Conservation (phyloP, 495 filamentous ascomycete species). For the Hyaloscypha bicolor region DNA sequence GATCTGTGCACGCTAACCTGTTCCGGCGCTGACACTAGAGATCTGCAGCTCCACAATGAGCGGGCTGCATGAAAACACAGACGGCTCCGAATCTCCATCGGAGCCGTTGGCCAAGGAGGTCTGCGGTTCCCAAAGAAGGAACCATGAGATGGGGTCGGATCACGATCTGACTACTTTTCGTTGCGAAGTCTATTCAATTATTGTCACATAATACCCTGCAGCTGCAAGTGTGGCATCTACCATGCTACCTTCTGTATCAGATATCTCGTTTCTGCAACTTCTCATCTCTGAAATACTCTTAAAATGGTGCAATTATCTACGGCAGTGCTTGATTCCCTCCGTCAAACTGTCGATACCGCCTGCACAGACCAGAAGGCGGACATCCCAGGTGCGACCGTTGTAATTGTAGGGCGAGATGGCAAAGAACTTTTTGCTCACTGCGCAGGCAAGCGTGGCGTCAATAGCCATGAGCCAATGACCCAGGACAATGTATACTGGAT, state of each 20-base stretch:
- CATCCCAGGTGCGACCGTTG: slow-evolving; percentile 2
- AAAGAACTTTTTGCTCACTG: neutral
- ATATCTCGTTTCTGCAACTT: slow-evolving; percentile 11
- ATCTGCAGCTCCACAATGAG: slow-evolving; percentile 10
- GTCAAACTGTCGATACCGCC: slow-evolving; percentile 35
- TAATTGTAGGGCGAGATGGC: neutral
- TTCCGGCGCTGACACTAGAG: neutral
- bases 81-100: slow-evolving; percentile 13
- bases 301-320: neutral
- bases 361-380: slow-evolving; percentile 39
- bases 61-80: slow-evolving; percentile 3
- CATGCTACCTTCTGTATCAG: slow-evolving; percentile 8
- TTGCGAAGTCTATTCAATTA: slow-evolving; percentile 6
- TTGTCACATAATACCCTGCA: slow-evolving; percentile 7
- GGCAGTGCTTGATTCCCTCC: neutral
- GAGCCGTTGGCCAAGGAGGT: slow-evolving; percentile 1
- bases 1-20: slow-evolving; percentile 1
- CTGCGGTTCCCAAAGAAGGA: neutral
- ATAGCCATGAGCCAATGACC: slow-evolving; percentile 39
- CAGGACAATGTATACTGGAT: slow-evolving; percentile 60
- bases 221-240: neutral
- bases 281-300: slow-evolving; percentile 4
- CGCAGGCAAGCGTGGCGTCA: neutral
- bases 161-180: neutral
- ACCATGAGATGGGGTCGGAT: slow-evolving; percentile 1